Evolutionary conservation across 352 stramenopile species (phyloP), one percentile per base, ranked within the genome.

Genomic region (Globisporangium takayamanum): DNA sequence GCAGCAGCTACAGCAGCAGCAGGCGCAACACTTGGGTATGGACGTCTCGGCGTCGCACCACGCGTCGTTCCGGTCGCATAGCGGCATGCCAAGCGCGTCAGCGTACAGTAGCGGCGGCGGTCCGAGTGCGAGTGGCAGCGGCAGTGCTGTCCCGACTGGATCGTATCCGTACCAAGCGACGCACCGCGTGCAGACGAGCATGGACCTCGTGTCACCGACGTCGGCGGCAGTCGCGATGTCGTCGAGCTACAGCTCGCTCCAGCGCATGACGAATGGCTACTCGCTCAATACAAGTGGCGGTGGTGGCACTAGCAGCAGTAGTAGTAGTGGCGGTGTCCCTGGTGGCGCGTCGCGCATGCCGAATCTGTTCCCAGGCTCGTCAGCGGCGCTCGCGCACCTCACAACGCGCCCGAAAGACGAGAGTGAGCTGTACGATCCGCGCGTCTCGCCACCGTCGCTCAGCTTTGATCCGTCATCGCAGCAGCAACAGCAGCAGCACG

Each of bases 1-100:
- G 20, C 73, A 82, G 41, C 72, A 42, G 53, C 73, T 64, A 56
- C 65, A 53, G 3, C 62, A 64, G 14, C 56, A 50, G n/a, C 56
- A 62, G 26, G 1, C 33, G 4, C 60, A 66, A 33, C 60, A 62
- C 7, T 47, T 62, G 49, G 48, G 53, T 1, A 49, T 62, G 20
- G 60, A 66, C 25, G 39, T 53, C n/a, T 25, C 58, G 15, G 44
- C 54, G 26, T 41, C 54, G 37, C 53, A 66, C 49, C 54, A 57
- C 15, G 30, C 20, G 47, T 15, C 55, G 20, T 64, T 64, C 28
- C 59, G 59, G 7, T 28, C 50, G 14, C 51, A 59, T 39, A 11
- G 8, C 8, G 33, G 16, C 2, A 50, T 62, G 48, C 18, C 47
- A 2, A 18, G 30, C 33, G 12, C 58, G 6, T 54, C 33, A 11